Evolutionary conservation across 1,284 basidiomycete genomes (phyloP).

Genomic region (Boletus austroedulis): DNA sequence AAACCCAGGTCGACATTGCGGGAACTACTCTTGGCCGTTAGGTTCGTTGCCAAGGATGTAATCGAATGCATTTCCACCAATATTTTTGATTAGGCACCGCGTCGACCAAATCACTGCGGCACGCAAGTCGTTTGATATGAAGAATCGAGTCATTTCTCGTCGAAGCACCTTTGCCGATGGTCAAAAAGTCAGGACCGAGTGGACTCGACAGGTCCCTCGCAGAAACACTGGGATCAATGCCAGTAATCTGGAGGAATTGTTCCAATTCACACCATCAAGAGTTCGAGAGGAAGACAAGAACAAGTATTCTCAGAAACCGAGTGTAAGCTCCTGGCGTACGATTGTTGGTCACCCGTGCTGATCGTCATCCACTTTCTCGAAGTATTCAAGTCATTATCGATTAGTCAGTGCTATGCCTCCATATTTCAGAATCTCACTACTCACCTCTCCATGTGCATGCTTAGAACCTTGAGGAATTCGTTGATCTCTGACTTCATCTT

Average conservation of each 20-base stretch:
- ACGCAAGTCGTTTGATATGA: slow-evolving; percentile 13
- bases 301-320: slow-evolving; percentile 22
- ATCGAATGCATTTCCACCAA: neutral
- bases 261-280: neutral
- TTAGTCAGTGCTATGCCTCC: slow-evolving; percentile 14
- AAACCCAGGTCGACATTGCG: slow-evolving; percentile 26
- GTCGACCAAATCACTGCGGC: slow-evolving; percentile 22
- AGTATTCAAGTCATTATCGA: slow-evolving; percentile 29
- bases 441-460: neutral
- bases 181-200: neutral
- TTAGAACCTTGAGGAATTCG: slow-evolving; percentile 22
- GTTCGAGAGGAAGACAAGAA: neutral
- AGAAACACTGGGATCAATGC: slow-evolving; percentile 14
- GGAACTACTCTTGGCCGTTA: slow-evolving; percentile 21
- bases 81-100: slow-evolving; percentile 9
- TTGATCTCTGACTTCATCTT: slow-evolving; percentile 16
- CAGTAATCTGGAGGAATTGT: slow-evolving; percentile 5
- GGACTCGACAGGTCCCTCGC: slow-evolving; percentile 10
- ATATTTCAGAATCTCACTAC: neutral
- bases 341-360: neutral
- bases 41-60: slow-evolving; percentile 15
- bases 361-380: neutral
- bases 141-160: slow-evolving; percentile 9
- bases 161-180: slow-evolving; percentile 16
- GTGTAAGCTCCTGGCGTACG: slow-evolving; percentile 8